These are phyloP conservation scores for Hericium rajendrae DNA, from an alignment of 768 basidiomycete genomes.

Conservation along the genomic window DNA sequence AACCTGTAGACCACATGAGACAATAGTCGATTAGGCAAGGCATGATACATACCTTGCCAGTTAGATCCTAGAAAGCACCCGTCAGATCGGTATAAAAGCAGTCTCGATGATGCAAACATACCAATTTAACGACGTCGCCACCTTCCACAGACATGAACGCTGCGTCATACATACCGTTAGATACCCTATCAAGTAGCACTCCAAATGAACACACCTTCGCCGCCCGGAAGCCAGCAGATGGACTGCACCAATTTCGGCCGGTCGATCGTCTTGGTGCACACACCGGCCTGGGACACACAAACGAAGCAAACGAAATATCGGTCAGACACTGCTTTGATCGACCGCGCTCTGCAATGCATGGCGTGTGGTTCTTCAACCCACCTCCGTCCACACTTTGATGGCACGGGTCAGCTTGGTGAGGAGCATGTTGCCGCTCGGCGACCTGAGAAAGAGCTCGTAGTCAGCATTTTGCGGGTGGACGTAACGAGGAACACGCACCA, in stretches of 20 bases:
- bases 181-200: not conserved
- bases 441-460: slow-evolving; percentile 30
- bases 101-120: slow-evolving; percentile 19
- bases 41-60: slow-evolving; percentile 37
- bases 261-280: slow-evolving; percentile 57
- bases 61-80: slow-evolving; percentile 35
- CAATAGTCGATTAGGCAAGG: not conserved
- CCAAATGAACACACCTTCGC: slow-evolving; percentile 35
- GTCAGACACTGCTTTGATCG: not conserved
- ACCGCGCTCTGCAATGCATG: not conserved
- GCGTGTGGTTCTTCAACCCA: slow-evolving; percentile 20
- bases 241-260: slow-evolving; percentile 47
- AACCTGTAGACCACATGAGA: slow-evolving; percentile 25
- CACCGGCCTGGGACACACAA: slow-evolving; percentile 41
- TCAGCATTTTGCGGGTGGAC: no score
- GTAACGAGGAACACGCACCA: slow-evolving; percentile 32
- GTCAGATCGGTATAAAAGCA: not conserved
- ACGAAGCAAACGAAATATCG: slow-evolving; percentile 1
- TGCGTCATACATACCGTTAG: slow-evolving; percentile 15
- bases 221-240: slow-evolving; percentile 58
- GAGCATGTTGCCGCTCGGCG: slow-evolving; percentile 50
- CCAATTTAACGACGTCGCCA: slow-evolving; percentile 49
- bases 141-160: slow-evolving; percentile 69
- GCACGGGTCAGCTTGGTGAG: slow-evolving; percentile 56
- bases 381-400: slow-evolving; percentile 68